Percentiles rank a stretch among this genome's conserved stretches.
phyloP scores from a whole-genome alignment of 805 yeast genomes.

The Tetrapisispora arboricola region DNA sequence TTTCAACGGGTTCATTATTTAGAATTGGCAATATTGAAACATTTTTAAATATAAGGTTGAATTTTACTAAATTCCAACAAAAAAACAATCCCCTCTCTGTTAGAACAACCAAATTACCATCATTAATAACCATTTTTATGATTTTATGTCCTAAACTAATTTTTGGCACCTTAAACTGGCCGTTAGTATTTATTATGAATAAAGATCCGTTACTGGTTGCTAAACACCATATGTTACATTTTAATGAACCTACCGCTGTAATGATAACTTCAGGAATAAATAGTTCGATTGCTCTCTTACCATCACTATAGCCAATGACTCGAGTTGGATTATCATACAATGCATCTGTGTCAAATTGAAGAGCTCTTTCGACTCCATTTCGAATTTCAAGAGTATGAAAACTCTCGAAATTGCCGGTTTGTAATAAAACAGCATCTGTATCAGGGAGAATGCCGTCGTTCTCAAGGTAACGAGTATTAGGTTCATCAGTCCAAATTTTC shows the following conservation, averaged over 20 bases:
- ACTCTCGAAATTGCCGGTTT: conserved; percentile 25
- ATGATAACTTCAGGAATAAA: conserved; percentile 33
- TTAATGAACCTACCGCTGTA: conserved; percentile 36
- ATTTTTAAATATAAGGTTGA: conserved; percentile 14
- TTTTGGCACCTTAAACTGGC: conserved; percentile 29
- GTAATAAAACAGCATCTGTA: conserved; percentile 24
- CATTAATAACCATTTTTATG: conserved; percentile 32
- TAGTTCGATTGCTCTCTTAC: conserved; percentile 31
- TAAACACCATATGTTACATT: conserved; percentile 37
- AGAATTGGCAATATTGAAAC: conserved; percentile 24
- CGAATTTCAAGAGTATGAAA: conserved; percentile 25
- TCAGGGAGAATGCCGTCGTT: conserved; percentile 22
- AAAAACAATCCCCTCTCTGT: conserved; percentile 51
- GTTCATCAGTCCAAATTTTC: conserved; percentile 24
- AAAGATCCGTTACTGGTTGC: conserved; percentile 34
- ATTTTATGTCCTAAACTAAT: conserved; percentile 40
- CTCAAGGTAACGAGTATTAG: conserved; percentile 21
- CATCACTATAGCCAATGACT: conserved; percentile 29
- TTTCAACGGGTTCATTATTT: conserved; percentile 16
- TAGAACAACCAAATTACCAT: conserved; percentile 41
- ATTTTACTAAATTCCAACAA: conserved; percentile 20
- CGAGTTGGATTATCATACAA: conserved; percentile 31
- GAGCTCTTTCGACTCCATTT: conserved; percentile 28
- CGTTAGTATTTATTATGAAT: conserved; percentile 25
- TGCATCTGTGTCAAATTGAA: conserved; percentile 29